phyloP scores from a whole-genome alignment of 1,284 basidiomycete species.

The Xerocomus nothofagi region DNA sequence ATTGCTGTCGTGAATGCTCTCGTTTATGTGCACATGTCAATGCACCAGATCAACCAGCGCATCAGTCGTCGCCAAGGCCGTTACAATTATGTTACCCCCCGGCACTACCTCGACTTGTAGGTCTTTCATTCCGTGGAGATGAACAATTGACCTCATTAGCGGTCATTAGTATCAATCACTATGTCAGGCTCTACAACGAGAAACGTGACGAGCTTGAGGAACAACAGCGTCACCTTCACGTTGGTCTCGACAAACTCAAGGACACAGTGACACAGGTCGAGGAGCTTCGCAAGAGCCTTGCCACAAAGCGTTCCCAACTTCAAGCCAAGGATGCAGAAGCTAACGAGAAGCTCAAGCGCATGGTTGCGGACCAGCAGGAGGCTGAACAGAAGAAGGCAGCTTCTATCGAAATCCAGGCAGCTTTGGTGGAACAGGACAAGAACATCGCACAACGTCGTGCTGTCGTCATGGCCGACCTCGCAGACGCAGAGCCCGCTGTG shows the following conservation, averaged over 20 bases:
- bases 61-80: conserved; percentile 91
- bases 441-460: conserved; percentile 86
- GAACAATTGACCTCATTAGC: conserved; percentile 12
- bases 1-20: conserved; percentile 91
- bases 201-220: conserved; percentile 99
- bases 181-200: conserved; percentile 94
- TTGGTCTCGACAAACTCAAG: conserved; percentile 95
- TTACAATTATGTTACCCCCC: conserved; percentile 96
- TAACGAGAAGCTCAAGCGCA: conserved; percentile 95
- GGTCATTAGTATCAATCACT: conserved; percentile 85
- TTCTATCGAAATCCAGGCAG: conserved; percentile 94
- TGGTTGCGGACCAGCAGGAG: conserved; percentile 98
- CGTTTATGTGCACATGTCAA: conserved; percentile 89
- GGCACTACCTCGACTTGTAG: conserved; percentile 98
- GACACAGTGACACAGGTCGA: conserved; percentile 97
- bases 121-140: conserved; percentile 38
- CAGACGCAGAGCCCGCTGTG: conserved; percentile 97
- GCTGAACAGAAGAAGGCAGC: conserved; percentile 98
- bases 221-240: conserved; percentile 97
- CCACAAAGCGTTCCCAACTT: conserved; percentile 90
- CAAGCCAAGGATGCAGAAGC: conserved; percentile 94
- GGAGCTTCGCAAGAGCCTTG: conserved; percentile 92
- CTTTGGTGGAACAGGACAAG: conserved; percentile 88
- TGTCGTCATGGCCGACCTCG: conserved; percentile 93
- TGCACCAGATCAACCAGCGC: conserved; percentile 87